These are phyloP conservation scores for Dioszegia aurantiaca DNA, from an alignment of 768 basidiomycete genomes.

Conservation along the genomic window DNA sequence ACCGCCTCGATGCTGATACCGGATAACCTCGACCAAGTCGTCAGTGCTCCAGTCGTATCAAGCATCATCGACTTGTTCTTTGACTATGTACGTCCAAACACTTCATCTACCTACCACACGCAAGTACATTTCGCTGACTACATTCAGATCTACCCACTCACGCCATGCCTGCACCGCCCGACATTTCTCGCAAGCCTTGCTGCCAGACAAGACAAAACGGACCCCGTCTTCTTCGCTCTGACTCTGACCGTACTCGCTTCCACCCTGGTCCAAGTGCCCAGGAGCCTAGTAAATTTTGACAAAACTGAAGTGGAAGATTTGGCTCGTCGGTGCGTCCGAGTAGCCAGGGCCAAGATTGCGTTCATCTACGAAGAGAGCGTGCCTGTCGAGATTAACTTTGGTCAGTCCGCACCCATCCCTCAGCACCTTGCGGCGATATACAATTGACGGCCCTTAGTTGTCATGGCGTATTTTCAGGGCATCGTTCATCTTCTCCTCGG, in stretches of 20 bases:
- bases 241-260: slow-evolving; percentile 65
- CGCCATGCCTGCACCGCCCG: slow-evolving; percentile 86
- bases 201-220: slow-evolving; percentile 66
- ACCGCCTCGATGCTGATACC: slow-evolving; percentile 11
- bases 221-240: slow-evolving; percentile 43
- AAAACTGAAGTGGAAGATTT: slow-evolving; percentile 76
- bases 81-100: slow-evolving; percentile 37
- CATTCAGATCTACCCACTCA: slow-evolving; percentile 72
- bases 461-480: slow-evolving; percentile 26
- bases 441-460: neutral
- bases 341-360: slow-evolving; percentile 38
- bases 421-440: neutral
- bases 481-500: slow-evolving; percentile 44
- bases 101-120: neutral
- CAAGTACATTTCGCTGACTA: neutral
- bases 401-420: slow-evolving; percentile 15
- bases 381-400: slow-evolving; percentile 25
- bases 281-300: slow-evolving; percentile 76
- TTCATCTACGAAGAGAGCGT: slow-evolving; percentile 36
- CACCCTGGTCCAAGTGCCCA: slow-evolving; percentile 84
- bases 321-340: slow-evolving; percentile 74
- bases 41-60: slow-evolving; percentile 26
- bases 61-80: slow-evolving; percentile 39
- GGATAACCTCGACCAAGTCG: slow-evolving; percentile 38
- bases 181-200: slow-evolving; percentile 88